Conservation (phyloP, 2,329 filamentous ascomycete genomes). For the Teratosphaeria pseudoeucalypti region DNA sequence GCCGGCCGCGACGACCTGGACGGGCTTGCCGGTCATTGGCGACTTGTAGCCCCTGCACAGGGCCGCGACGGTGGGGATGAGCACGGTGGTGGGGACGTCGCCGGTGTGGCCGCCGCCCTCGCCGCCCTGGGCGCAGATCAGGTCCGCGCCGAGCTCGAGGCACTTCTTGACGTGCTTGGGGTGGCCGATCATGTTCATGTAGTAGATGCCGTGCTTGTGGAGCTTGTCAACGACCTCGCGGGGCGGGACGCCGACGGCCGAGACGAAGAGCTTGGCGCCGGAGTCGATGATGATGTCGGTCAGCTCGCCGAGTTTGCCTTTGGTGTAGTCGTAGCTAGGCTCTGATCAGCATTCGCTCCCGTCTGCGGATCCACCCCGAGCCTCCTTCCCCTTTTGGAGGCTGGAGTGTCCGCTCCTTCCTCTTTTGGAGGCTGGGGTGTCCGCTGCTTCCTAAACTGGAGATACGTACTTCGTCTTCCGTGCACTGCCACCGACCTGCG, state of each 20-base stretch:
- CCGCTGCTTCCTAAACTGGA: not conserved
- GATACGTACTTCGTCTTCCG: slow-evolving; percentile 74
- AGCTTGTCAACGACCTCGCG: slow-evolving; percentile 81
- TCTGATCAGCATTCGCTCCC: not conserved
- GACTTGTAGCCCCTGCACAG: slow-evolving; percentile 71
- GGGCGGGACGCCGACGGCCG: slow-evolving; percentile 86
- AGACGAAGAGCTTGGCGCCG: slow-evolving; percentile 88
- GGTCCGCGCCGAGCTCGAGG: slow-evolving; percentile 80
- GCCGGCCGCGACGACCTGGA: slow-evolving; percentile 87
- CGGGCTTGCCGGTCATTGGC: slow-evolving; percentile 73
- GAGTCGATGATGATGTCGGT: slow-evolving; percentile 87
- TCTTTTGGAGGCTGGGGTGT: not conserved
- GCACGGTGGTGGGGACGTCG: slow-evolving; percentile 79
- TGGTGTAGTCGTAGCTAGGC: slow-evolving; percentile 93
- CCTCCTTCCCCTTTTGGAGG: too few relatives aligned
- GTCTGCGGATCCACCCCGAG: too few relatives aligned
- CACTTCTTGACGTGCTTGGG: slow-evolving; percentile 98
- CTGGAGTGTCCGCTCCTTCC: not conserved
- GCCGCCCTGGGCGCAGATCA: slow-evolving; percentile 97
- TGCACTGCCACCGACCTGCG: slow-evolving; percentile 87
- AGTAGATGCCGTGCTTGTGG: slow-evolving; percentile 76
- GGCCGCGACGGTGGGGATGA: slow-evolving; percentile 86
- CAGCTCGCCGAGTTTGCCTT: slow-evolving; percentile 90
- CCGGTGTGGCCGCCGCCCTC: slow-evolving; percentile 77
- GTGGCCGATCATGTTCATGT: slow-evolving; percentile 99